These are phyloP conservation scores for Musa acuminata DNA, from an alignment of 176 grass and related monocot genomes.

Conservation along the genomic window DNA sequence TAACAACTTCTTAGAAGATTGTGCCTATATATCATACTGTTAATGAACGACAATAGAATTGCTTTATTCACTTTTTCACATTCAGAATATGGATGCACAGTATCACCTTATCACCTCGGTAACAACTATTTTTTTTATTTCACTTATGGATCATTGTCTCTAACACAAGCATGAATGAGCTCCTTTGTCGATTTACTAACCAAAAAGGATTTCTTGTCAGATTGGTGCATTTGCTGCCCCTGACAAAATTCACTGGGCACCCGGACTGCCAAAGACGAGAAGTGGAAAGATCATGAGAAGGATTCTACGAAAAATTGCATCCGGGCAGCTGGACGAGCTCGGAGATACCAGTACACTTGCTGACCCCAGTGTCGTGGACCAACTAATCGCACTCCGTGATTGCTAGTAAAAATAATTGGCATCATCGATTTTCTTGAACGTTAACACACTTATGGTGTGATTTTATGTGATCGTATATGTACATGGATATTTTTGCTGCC, in stretches of 20 bases:
- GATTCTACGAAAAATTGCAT: slow-evolving; percentile 88
- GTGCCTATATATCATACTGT: not conserved
- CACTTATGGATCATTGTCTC: not conserved
- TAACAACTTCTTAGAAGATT: not conserved
- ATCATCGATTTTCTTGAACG: not conserved
- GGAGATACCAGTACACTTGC: slow-evolving; percentile 97
- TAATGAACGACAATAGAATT: not conserved
- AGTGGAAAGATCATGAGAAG: slow-evolving; percentile 99
- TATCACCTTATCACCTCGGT: not conserved
- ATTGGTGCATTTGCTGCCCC: slow-evolving; percentile 97
- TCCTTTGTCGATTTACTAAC: not conserved
- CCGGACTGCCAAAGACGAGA: slow-evolving; percentile 88
- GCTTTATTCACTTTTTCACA: not conserved
- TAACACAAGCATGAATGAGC: not conserved
- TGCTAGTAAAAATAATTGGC: slow-evolving; percentile 10
- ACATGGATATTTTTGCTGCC: not conserved
- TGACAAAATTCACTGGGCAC: slow-evolving; percentile 98
- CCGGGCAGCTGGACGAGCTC: slow-evolving; percentile 78
- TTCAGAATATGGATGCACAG: not conserved
- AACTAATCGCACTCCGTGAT: slow-evolving; percentile 67
- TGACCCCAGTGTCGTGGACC: slow-evolving; percentile 72
- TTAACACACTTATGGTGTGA: not conserved
- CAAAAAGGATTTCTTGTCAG: slow-evolving; percentile 27
- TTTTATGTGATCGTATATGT: not conserved
- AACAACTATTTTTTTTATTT: too few species aligned